phyloP scores from a whole-genome alignment of 225 moss, liverwort and hornwort genomes.

The Neckera pumila region DNA sequence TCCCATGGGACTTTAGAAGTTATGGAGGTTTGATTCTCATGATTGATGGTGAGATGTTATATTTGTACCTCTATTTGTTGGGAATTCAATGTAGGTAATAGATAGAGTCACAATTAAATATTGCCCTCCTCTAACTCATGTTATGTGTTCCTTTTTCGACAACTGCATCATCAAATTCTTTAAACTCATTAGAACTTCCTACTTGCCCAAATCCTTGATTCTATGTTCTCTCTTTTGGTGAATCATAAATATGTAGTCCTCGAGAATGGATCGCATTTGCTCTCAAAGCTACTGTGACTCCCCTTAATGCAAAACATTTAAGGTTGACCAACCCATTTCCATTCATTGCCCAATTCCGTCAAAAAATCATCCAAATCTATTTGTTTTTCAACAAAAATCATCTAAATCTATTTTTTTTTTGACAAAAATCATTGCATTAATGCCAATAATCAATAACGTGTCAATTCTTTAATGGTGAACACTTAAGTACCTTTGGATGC shows the following conservation, averaged over 20 bases:
- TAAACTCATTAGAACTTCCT: fast-evolving
- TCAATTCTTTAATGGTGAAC: too few relatives aligned
- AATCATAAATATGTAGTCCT: not conserved
- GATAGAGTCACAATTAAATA: not conserved
- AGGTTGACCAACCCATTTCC: too few relatives aligned
- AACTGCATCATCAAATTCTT: not conserved
- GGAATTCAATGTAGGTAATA: not conserved
- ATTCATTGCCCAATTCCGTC: too few relatives aligned
- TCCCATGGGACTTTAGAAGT: too few relatives aligned
- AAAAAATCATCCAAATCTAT: too few relatives aligned
- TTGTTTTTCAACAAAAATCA: too few relatives aligned
- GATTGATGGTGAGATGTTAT: not conserved
- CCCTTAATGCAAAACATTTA: fast-evolving
- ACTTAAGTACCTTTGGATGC: too few relatives aligned
- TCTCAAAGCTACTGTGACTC: not conserved
- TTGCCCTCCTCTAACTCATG: not conserved
- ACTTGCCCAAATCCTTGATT: not conserved
- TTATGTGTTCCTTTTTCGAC: too few relatives aligned
- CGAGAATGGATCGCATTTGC: not conserved
- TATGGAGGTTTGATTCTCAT: fast-evolving
- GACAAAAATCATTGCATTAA: too few relatives aligned
- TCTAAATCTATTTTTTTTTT: too few relatives aligned
- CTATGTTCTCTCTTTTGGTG: not conserved
- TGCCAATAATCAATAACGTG: too few relatives aligned
- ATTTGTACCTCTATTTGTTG: not conserved